Evolutionary conservation across 2,329 filamentous ascomycete species (phyloP).

Genomic region (Aureobasidium melanogenum): DNA sequence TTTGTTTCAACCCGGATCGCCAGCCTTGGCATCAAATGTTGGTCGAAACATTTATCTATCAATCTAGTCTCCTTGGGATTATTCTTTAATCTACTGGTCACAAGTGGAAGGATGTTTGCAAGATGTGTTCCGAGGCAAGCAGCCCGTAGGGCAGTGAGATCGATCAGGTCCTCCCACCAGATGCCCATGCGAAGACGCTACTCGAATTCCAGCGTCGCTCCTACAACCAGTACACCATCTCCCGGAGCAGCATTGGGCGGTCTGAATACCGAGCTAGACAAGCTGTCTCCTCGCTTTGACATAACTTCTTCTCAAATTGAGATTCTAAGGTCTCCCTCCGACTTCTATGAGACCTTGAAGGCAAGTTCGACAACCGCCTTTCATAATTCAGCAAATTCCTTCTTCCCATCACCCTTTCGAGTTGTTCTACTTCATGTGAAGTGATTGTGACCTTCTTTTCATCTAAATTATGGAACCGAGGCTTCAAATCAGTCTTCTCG

Average conservation of each 20-base stretch:
- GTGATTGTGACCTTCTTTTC: too few relatives aligned
- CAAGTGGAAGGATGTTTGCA: conserved; percentile 10
- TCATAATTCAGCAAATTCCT: too few relatives aligned
- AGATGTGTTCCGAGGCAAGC: conserved; percentile 5
- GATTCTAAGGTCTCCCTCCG: conserved; percentile 69
- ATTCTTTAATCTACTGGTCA: neutral
- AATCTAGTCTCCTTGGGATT: neutral
- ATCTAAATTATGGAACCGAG: neutral
- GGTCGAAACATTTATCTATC: neutral
- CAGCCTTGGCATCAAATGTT: neutral
- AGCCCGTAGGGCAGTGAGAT: neutral
- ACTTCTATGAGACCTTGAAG: conserved; percentile 89
- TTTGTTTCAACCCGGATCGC: neutral
- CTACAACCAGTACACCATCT: neutral
- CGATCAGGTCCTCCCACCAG: neutral
- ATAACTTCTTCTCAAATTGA: conserved; percentile 70
- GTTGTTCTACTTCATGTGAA: too few relatives aligned
- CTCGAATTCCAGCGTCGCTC: conserved; percentile 6
- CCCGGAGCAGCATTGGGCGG: conserved; percentile 36
- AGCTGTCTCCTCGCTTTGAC: conserved; percentile 82
- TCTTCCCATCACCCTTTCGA: too few relatives aligned
- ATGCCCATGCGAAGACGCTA: conserved; percentile 3
- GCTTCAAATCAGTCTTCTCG: neutral
- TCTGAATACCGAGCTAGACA: conserved; percentile 70
- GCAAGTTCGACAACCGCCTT: conserved; percentile 37